phyloP scores from a whole-genome alignment of 225 moss, liverwort and hornwort genomes.

The Bryoerythrophyllum caledonicum region DNA sequence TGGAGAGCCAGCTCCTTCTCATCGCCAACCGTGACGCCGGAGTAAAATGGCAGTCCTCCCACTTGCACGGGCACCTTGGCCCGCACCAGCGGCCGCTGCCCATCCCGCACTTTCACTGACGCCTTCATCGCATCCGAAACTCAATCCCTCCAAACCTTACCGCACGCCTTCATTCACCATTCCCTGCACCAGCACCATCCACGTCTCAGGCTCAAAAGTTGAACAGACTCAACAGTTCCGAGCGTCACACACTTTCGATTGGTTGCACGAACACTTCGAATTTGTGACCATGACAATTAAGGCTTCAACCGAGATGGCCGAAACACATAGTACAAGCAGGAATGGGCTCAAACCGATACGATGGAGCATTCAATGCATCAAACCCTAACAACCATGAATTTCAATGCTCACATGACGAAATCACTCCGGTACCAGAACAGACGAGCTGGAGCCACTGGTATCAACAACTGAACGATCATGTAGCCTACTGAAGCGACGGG shows the following conservation, averaged over 20 bases:
- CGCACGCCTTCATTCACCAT: not conserved
- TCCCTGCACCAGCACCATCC: slow-evolving; percentile 15
- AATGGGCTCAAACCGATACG: not conserved
- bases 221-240: not conserved
- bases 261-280: not conserved
- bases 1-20: slow-evolving; percentile 81
- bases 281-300: not conserved
- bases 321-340: not conserved
- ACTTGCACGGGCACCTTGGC: slow-evolving; percentile 86
- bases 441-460: no score
- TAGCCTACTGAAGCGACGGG: no score
- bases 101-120: slow-evolving; percentile 83
- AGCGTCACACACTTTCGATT: not conserved
- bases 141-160: not conserved
- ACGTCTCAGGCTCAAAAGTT: not conserved
- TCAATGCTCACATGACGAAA: not conserved
- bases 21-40: slow-evolving; percentile 79
- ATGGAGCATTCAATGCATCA: not conserved
- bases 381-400: not conserved
- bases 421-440: no score
- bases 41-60: slow-evolving; percentile 73
- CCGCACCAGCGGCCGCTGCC: slow-evolving; percentile 77
- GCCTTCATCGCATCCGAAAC: slow-evolving; percentile 69
- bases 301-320: not conserved
- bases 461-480: no score